Evolutionary conservation across 2,329 filamentous ascomycete genomes (phyloP).

Genomic region (Aureobasidium sp.): DNA sequence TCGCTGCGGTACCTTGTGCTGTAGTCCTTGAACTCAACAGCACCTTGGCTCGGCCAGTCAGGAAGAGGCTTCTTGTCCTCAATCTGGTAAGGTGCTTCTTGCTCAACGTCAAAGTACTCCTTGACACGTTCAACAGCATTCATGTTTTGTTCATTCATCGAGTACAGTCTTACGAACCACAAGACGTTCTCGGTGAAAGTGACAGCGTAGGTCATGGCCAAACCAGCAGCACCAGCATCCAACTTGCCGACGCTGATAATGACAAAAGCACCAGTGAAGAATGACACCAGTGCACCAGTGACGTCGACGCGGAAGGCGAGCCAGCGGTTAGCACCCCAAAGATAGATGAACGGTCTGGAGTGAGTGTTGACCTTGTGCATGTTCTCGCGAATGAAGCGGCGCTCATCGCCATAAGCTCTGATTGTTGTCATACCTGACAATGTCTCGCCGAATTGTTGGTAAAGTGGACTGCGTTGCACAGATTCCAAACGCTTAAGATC

Average conservation of each 20-base stretch:
- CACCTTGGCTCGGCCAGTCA: slow-evolving; percentile 79
- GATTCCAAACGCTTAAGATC: slow-evolving; percentile 94
- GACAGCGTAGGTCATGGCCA: slow-evolving; percentile 92
- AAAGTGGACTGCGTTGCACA: slow-evolving; percentile 85
- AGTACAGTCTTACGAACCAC: slow-evolving; percentile 92
- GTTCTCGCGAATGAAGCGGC: slow-evolving; percentile 89
- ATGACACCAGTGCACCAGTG: slow-evolving; percentile 82
- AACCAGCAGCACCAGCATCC: slow-evolving; percentile 83
- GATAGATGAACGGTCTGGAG: slow-evolving; percentile 85
- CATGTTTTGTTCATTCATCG: slow-evolving; percentile 98
- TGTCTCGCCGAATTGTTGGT: slow-evolving; percentile 97
- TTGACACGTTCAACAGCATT: slow-evolving; percentile 97
- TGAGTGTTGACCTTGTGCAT: slow-evolving; percentile 81
- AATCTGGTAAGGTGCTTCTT: slow-evolving; percentile 74
- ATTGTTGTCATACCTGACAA: slow-evolving; percentile 93
- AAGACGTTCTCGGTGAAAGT: slow-evolving; percentile 95
- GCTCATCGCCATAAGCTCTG: slow-evolving; percentile 88
- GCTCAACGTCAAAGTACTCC: slow-evolving; percentile 93
- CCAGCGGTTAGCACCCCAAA: slow-evolving; percentile 97
- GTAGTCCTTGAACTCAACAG: slow-evolving; percentile 83
- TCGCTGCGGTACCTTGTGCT: slow-evolving; percentile 83
- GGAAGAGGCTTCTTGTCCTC: slow-evolving; percentile 68
- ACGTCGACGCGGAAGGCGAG: slow-evolving; percentile 87
- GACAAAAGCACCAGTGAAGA: slow-evolving; percentile 89
- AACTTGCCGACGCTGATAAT: slow-evolving; percentile 74